A percentile compares a stretch with the other conserved stretches of the same genome.
Conservation (phyloP, 805 yeast species). For the Starmerella khaoyaiensis region DNA sequence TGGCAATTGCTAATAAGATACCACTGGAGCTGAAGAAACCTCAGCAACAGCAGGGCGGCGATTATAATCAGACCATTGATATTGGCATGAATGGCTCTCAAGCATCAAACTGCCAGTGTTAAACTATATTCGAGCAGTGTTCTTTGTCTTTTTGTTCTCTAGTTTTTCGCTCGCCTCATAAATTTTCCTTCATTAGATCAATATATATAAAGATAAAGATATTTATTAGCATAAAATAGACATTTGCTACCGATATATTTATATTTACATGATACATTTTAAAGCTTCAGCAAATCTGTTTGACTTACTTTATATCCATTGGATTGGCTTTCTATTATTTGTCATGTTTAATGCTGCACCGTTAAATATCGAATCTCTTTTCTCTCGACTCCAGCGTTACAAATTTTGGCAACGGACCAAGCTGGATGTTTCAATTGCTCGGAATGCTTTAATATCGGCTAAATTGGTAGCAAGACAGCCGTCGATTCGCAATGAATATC, state of each 20-base stretch:
- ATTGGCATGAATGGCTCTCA: constrained; percentile 14
- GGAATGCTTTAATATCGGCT: constrained; percentile 12
- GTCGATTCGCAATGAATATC: background rate
- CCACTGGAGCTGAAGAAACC: constrained; percentile 37
- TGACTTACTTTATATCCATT: background rate
- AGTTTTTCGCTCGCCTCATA: too few species aligned
- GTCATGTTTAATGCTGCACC: constrained; percentile 17
- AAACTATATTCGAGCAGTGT: background rate
- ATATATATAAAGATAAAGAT: constrained; percentile 1
- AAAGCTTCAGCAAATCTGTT: too few species aligned
- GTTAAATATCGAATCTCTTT: constrained; percentile 10
- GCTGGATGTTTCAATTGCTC: constrained; percentile 6
- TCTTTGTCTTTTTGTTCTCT: background rate
- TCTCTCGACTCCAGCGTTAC: constrained; percentile 11
- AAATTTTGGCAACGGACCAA: constrained; percentile 7
- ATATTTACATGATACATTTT: too few species aligned
- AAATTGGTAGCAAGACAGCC: constrained; percentile 1
- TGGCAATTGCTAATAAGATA: constrained; percentile 77
- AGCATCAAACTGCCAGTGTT: constrained; percentile 22
- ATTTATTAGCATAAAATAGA: constrained; percentile 4
- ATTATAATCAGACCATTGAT: constrained; percentile 17
- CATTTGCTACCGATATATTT: too few species aligned
- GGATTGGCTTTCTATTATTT: background rate
- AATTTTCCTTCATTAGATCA: too few species aligned
- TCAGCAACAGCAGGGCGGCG: constrained; percentile 21